phyloP scores from a whole-genome alignment of 1,139 yeast genomes.

The Pichia sp. region DNA sequence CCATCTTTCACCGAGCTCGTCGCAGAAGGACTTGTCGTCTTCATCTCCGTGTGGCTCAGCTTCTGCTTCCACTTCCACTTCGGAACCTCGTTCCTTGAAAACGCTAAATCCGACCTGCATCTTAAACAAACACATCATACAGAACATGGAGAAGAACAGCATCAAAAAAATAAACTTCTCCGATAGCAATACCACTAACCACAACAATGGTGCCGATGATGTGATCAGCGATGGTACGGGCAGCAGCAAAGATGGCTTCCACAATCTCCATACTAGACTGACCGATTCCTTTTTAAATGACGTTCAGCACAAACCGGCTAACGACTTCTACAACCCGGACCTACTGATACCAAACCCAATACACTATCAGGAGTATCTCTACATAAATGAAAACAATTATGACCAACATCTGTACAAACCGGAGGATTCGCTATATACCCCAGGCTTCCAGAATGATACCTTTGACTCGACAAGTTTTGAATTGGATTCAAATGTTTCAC shows the following conservation, averaged over 20 bases:
- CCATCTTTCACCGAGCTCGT: neutral
- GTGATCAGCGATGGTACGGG: neutral
- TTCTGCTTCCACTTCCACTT: neutral
- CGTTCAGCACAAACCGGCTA: neutral
- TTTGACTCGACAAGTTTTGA: conserved; percentile 14
- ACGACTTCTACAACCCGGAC: conserved; percentile 1
- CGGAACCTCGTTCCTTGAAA: neutral
- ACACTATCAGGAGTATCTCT: conserved; percentile 7
- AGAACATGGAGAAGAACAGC: neutral
- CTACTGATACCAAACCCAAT: conserved; percentile 1
- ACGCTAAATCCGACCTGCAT: conserved; percentile 7
- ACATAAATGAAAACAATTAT: neutral
- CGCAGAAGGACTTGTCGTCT: neutral
- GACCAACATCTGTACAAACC: neutral
- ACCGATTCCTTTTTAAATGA: neutral
- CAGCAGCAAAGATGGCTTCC: neutral
- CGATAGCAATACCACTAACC: neutral
- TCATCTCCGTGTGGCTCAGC: conserved; percentile 1
- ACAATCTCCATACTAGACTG: neutral
- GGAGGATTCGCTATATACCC: conserved; percentile 4
- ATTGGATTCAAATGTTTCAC: conserved; percentile 10
- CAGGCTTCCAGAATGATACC: conserved; percentile 4
- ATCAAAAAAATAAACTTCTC: neutral
- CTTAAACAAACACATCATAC: neutral
- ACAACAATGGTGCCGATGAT: neutral